Evolutionary conservation across 1,139 yeast genomes (phyloP).

Genomic region (Taphrina deformans): DNA sequence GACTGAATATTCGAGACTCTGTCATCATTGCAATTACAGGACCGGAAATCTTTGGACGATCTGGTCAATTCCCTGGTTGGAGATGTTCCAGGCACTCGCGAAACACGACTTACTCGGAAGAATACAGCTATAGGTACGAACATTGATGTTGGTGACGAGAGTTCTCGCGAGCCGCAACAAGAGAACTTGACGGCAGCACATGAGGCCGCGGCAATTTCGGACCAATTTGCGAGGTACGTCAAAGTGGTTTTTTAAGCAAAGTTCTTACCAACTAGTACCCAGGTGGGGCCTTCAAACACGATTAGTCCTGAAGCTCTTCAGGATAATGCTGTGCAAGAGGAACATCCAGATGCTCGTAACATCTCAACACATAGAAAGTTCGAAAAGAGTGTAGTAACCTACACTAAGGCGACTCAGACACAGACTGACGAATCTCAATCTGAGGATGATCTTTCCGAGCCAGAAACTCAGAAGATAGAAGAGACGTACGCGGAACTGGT

Average conservation of each 20-base stretch:
- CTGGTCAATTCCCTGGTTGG: conserved; percentile 40
- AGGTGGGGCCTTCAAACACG: no score
- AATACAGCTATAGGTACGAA: neutral
- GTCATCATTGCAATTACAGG: neutral
- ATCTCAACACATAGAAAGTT: no score
- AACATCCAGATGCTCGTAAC: no score
- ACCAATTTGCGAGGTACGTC: no score
- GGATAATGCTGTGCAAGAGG: no score
- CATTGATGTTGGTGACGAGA: neutral
- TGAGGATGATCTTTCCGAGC: conserved; percentile 12
- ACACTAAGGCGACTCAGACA: conserved; percentile 44
- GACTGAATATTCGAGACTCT: neutral
- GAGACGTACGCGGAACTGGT: conserved; percentile 18
- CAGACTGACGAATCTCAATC: conserved; percentile 7
- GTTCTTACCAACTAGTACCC: no score
- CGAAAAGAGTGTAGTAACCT: conserved; percentile 35
- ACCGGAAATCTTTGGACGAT: neutral
- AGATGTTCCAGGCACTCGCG: neutral
- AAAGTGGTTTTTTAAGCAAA: no score
- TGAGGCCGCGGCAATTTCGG: no score
- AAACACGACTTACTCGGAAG: neutral
- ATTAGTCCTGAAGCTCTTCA: no score
- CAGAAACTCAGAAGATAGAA: neutral
- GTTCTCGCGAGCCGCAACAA: neutral
- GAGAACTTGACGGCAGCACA: no score